Conservation (phyloP, 805 yeast genomes). For the Ogataea wickerhamii region DNA sequence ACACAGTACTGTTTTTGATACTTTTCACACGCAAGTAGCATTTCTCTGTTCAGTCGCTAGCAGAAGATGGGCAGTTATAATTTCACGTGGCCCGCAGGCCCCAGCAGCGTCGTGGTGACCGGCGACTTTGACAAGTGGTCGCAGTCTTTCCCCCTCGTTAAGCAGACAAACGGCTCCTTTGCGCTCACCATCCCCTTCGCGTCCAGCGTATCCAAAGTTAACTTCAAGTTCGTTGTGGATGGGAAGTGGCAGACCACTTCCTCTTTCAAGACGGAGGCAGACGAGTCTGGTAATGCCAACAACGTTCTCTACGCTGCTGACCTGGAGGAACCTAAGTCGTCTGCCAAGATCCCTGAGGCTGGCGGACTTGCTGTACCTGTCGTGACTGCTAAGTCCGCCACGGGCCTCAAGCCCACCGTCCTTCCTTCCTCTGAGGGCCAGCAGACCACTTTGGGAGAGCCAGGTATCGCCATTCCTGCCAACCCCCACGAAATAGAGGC, state of each 20-base stretch:
- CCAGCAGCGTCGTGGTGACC: constrained; percentile 47
- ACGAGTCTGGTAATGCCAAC: constrained; percentile 49
- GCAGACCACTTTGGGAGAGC: constrained; percentile 54
- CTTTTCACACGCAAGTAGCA: too few species aligned
- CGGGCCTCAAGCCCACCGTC: constrained; percentile 33
- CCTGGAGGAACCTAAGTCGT: constrained; percentile 27
- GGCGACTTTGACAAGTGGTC: constrained; percentile 61
- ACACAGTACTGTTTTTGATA: too few species aligned
- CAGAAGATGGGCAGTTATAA: constrained; percentile 29
- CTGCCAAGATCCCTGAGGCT: constrained; percentile 42
- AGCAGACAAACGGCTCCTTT: constrained; percentile 37
- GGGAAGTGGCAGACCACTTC: constrained; percentile 51
- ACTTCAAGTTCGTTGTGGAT: constrained; percentile 58
- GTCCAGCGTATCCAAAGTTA: constrained; percentile 22
- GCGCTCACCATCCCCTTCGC: constrained; percentile 31
- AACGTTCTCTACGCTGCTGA: constrained; percentile 43
- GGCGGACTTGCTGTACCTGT: constrained; percentile 39
- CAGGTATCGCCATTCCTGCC: constrained; percentile 67
- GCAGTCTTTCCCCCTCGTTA: constrained; percentile 44
- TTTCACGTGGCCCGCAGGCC: constrained; percentile 33
- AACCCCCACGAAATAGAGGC: constrained; percentile 65
- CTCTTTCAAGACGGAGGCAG: constrained; percentile 40
- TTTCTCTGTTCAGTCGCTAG: too few species aligned
- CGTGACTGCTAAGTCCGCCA: constrained; percentile 3
- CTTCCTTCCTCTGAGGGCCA: constrained; percentile 45